Evolutionary conservation across 2,329 filamentous ascomycete species (phyloP).

Genomic region (Monosporascus sp.): DNA sequence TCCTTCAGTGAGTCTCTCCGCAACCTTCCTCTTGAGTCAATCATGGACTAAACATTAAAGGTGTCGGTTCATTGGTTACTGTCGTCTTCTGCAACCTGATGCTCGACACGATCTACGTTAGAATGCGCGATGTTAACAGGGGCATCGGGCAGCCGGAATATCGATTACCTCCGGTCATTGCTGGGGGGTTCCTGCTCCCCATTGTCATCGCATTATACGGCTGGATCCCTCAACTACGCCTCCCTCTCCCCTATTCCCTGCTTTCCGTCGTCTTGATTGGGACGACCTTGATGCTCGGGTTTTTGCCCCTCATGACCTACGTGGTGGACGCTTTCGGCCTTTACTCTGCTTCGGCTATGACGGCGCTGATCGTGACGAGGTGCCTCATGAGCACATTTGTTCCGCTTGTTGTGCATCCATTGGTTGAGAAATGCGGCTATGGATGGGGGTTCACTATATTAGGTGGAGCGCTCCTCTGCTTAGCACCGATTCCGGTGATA

Average conservation of each 20-base stretch:
- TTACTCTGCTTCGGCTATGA: conserved; percentile 54
- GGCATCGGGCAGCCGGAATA: conserved; percentile 46
- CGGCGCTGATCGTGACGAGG: conserved; percentile 49
- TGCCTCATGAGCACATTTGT: conserved; percentile 54
- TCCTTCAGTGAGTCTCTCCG: conserved; percentile 41
- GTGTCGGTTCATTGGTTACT: conserved; percentile 42
- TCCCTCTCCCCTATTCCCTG: conserved; percentile 40
- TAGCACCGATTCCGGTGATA: conserved; percentile 47
- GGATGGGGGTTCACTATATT: conserved; percentile 47
- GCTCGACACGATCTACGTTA: conserved; percentile 51
- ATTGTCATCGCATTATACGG: conserved; percentile 43
- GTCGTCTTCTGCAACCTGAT: conserved; percentile 44
- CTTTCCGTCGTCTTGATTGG: conserved; percentile 41
- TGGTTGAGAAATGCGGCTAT: conserved; percentile 45
- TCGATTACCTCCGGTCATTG: conserved; percentile 47
- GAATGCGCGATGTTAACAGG: conserved; percentile 35
- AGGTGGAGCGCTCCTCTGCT: conserved; percentile 32
- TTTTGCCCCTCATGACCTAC: conserved; percentile 49
- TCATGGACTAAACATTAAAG: conserved; percentile 25
- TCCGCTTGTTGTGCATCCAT: conserved; percentile 44
- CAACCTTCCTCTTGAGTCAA: too few species aligned
- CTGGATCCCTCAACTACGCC: conserved; percentile 41
- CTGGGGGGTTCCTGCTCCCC: conserved; percentile 42
- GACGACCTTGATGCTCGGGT: conserved; percentile 37
- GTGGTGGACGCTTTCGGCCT: conserved; percentile 53